Evolutionary conservation across 2,329 filamentous ascomycete species (phyloP), one percentile per base, ranked within the genome.

Genomic region (Aspergillus niger): DNA sequence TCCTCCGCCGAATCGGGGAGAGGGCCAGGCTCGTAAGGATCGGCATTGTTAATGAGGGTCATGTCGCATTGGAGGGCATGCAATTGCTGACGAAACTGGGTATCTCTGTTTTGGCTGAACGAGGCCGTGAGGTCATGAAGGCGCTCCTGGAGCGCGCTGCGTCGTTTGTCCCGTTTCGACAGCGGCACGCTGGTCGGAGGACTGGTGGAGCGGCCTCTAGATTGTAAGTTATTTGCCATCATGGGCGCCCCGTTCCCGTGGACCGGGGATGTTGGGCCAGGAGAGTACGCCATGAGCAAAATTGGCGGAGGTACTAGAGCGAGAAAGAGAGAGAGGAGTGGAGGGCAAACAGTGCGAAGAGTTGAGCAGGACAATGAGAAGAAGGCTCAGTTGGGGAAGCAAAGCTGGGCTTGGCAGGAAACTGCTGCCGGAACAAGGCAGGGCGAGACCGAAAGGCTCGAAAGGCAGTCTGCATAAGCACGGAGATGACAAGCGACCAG

Each of bases 1-100:
- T 90, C 86, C 63, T 92, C 89, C 50, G 83, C 80, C 22, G 78
- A 79, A 65, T 89, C 86, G 13, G 85, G 85, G 57, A 97, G 82
- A 52, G 91, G 87, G 62, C 86, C 85, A 62, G 87, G 82, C 55
- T 84, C 82, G 74, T 96, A 96, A 0, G 91, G 90, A 70, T 97
- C 90, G 55, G 95, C 91, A 67, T 91, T 88, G 75, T 92, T 88
- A 66, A 97, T 91, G 49, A 96, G 84, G 60, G 86, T 91, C 78
- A 93, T 92, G 76, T 97, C 93, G 65, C 91, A 88, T 78, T 97
- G 93, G n/a, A 97, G 87, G 67, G 91, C 91, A 70, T 95, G 89
- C 2, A 97, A 85, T 77, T 97, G 92, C 66, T 95, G 91, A 63
- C 93, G 88, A 76, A 96, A 98, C 69, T 92, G 88, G 64, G 85